Conservation (phyloP, 2,329 filamentous ascomycete genomes). For the Emericellopsis atlantica region DNA sequence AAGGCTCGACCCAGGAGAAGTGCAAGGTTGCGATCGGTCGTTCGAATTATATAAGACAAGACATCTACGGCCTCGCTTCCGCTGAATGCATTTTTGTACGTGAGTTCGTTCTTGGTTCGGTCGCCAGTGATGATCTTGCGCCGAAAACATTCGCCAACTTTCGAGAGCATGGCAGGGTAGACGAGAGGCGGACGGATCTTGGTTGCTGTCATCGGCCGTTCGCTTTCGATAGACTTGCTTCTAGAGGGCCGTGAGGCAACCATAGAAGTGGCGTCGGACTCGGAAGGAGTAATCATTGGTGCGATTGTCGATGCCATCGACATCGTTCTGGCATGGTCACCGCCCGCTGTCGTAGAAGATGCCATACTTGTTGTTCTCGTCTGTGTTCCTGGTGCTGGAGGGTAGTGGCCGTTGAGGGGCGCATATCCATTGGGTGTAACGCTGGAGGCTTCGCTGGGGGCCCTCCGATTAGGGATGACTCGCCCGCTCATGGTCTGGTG, state of each 20-base stretch:
- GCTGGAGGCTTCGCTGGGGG: slow-evolving; percentile 27
- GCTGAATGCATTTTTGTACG: slow-evolving; percentile 95
- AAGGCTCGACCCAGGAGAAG: slow-evolving; percentile 80
- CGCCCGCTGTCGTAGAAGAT: slow-evolving; percentile 31
- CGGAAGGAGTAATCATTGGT: slow-evolving; percentile 54
- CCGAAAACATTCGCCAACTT: slow-evolving; percentile 83
- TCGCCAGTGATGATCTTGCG: slow-evolving; percentile 79
- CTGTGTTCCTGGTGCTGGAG: slow-evolving; percentile 36
- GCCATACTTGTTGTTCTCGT: slow-evolving; percentile 50
- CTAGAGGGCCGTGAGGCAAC: slow-evolving; percentile 41
- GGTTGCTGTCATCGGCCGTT: slow-evolving; percentile 40
- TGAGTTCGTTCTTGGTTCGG: slow-evolving; percentile 88
- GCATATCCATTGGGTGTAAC: slow-evolving; percentile 21
- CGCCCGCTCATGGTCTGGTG: slow-evolving; percentile 92
- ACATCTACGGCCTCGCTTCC: slow-evolving; percentile 93
- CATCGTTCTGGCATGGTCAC: slow-evolving; percentile 55
- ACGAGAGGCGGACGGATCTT: slow-evolving; percentile 70
- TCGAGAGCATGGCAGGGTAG: slow-evolving; percentile 87
- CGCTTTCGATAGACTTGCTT: slow-evolving; percentile 40
- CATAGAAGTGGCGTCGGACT: slow-evolving; percentile 36
- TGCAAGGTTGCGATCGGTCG: slow-evolving; percentile 88
- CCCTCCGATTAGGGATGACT: slow-evolving; percentile 64
- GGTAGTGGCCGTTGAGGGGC: slow-evolving; percentile 22
- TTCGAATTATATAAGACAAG: slow-evolving; percentile 92
- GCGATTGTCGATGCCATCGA: slow-evolving; percentile 83